A percentile compares a stretch with the other conserved stretches of the same genome.
These are phyloP conservation scores for Papiliotrema fonsecae DNA, from an alignment of 1,284 basidiomycete genomes.

Conservation along the genomic window DNA sequence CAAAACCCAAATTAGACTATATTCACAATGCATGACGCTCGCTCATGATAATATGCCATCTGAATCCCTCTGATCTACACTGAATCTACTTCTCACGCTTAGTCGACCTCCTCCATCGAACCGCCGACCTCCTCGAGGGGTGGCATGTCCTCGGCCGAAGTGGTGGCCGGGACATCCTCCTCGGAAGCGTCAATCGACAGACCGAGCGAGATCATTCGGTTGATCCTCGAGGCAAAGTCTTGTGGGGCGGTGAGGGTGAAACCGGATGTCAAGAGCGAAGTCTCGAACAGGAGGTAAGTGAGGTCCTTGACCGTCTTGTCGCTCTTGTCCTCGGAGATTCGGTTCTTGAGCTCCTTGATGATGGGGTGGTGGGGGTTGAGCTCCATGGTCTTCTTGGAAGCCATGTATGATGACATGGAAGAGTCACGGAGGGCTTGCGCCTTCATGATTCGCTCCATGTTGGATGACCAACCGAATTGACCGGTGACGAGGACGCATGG, in stretches of 20 bases:
- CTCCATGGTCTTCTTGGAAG: slow-evolving; percentile 98
- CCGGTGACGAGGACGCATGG: slow-evolving; percentile 96
- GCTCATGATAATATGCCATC: no score
- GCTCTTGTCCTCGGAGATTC: slow-evolving; percentile 93
- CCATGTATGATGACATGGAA: slow-evolving; percentile 99
- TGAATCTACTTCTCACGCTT: no score
- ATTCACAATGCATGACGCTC: no score
- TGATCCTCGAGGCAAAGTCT: slow-evolving; percentile 91
- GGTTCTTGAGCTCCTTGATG: slow-evolving; percentile 91
- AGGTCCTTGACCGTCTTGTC: slow-evolving; percentile 98
- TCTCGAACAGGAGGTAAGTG: slow-evolving; percentile 94
- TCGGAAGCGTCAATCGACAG: slow-evolving; percentile 52
- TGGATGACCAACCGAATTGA: slow-evolving; percentile 98
- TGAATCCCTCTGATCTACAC: no score
- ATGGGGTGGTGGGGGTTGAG: slow-evolving; percentile 93
- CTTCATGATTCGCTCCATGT: slow-evolving; percentile 99
- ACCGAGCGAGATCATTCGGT: slow-evolving; percentile 86
- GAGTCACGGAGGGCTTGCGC: slow-evolving; percentile 98
- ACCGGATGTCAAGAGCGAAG: slow-evolving; percentile 83
- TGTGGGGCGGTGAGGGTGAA: slow-evolving; percentile 95
- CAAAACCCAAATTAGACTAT: no score
- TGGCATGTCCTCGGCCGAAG: slow-evolving; percentile 31
- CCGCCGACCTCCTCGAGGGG: slow-evolving; percentile 46
- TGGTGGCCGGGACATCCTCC: slow-evolving; percentile 28
- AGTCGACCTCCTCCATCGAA: slow-evolving; percentile 53